Evolutionary conservation across 2,329 filamentous ascomycete species (phyloP).

Genomic region (Aspergillus sp.): DNA sequence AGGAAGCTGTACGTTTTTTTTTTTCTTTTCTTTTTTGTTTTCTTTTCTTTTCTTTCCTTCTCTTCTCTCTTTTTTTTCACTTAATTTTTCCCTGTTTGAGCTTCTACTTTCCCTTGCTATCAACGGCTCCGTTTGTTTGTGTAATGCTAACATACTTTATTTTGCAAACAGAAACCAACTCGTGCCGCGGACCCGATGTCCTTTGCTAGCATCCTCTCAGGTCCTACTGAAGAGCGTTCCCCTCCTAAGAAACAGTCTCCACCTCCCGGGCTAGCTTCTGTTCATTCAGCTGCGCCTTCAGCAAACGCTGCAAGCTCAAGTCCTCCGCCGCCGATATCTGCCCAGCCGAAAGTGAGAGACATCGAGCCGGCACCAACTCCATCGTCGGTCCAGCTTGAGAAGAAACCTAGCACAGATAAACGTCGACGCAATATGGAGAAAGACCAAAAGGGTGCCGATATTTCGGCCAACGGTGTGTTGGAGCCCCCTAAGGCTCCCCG

Average conservation of each 20-base stretch:
- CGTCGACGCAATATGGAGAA: constrained; percentile 24
- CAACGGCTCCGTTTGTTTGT: neutral
- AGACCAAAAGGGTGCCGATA: constrained; percentile 21
- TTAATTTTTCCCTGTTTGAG: constrained; percentile 15
- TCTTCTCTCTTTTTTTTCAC: no score
- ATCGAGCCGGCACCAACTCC: constrained; percentile 26
- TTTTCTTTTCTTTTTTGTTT: no score
- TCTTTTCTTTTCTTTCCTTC: no score
- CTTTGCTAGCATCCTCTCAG: constrained; percentile 90
- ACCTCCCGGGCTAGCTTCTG: constrained; percentile 31
- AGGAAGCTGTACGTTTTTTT: constrained; percentile 38
- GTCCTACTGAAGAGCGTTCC: constrained; percentile 61
- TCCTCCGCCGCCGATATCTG: constrained; percentile 22
- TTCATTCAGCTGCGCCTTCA: constrained; percentile 19
- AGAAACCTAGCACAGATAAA: constrained; percentile 27
- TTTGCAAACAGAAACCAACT: constrained; percentile 60
- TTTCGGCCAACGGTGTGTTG: constrained; percentile 26
- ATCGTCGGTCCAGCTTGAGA: constrained; percentile 30
- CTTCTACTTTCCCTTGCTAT: neutral
- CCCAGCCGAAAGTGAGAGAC: constrained; percentile 22
- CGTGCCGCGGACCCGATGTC: constrained; percentile 88
- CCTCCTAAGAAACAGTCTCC: constrained; percentile 51
- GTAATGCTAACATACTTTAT: neutral
- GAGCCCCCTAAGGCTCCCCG: constrained; percentile 19
- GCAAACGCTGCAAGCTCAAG: constrained; percentile 6